Evolutionary conservation across 768 basidiomycete genomes (phyloP), one percentile per base, ranked within the genome.

Genomic region (Leucogyrophana mollusca): DNA sequence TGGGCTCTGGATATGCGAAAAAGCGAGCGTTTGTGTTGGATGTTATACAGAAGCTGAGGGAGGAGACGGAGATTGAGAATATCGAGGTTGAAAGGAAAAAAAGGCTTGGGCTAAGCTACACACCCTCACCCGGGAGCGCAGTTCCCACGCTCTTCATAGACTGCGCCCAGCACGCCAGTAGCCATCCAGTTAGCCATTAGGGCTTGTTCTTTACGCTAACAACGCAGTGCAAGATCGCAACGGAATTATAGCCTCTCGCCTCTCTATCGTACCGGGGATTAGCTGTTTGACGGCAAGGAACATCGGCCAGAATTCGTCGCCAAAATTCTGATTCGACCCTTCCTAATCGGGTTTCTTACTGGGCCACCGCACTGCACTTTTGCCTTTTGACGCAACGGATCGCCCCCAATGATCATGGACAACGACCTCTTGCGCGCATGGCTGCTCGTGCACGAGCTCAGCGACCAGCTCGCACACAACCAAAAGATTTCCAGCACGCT

Each of bases 381-480:
- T 20, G 30, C 24, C 24, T 34, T 4, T 13, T 24, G 34, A 46
- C 38, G 37, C 22, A 23, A 9, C 20, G 20, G 8, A 61, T 37
- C 53, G 60, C 49, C 54, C 40, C 21, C 16, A 44, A 67, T 64
- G 65, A 67, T 64, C 61, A 80, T 86, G 79, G 87, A 88, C 54
- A 73, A 63, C 53, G 90, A 91, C 42, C 76, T 90, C 41, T 60
- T 86, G 35, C 77, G 86, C 18, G 79, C 89, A 40, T 91, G 87
- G 85, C 79, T 83, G 49, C 76, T 94, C 53, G 75, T 94, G 3
- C 77, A 81, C 48, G 92, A 94, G 58, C 80, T 94, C 58, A 82
- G 83, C 58, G 85, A 90, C 25, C 90, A 92, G 68, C 80, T 95
- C 41, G 74, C 79, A 1, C 81, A 81, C 55, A 97, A 96, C 68